Base-by-base conservation (phyloP, 306 rosid genomes). In the Prunus padus region DNA sequence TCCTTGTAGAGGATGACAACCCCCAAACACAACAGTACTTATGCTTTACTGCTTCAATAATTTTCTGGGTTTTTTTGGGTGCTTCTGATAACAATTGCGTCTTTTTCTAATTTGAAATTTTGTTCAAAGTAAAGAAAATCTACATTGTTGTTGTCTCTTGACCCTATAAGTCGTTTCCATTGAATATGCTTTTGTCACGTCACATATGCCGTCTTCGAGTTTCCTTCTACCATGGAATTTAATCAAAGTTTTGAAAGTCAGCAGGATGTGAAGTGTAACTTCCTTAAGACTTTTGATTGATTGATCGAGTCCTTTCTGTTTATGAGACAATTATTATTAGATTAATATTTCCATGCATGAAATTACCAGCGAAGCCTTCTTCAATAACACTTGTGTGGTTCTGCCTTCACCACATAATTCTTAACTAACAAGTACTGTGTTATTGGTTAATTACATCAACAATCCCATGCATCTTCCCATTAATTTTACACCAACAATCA, bases 1-100 rank as follows among this genome's bases (percentile, higher is more conserved):
- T 45, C 30, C 26, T 64, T 26, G 57, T 25, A 73, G 25, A 59
- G 68, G 26, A 60, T 72, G 69, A 73, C 69, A 73, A 65, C n/a
- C 30, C 56, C 30, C 8, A 28, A 46, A 73, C 15, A 50, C 59
- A 45, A 59, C 31, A 60, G 59, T 46, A 33, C 3, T 31, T 73
- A 26, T 46, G 20, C 65, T 45, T 2, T 42, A n/a, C 64, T 59
- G 18, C 68, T 37, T 4, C 10, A 42, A 5, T 65, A 40, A n/a
- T n/a, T n/a, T n/a, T n/a, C n/a, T n/a, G n/a, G n/a, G n/a, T n/a
- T n/a, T n/a, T n/a, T n/a, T n/a, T n/a, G n/a, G n/a, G n/a, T n/a
- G n/a, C n/a, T n/a, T n/a, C n/a, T n/a, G n/a, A n/a, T n/a, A n/a
- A n/a, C n/a, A n/a, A n/a, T n/a, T n/a, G n/a, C n/a, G n/a, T n/a